These are phyloP conservation scores for Asterochloris sp. DNA, from an alignment of 139 green algal genomes.

Conservation along the genomic window DNA sequence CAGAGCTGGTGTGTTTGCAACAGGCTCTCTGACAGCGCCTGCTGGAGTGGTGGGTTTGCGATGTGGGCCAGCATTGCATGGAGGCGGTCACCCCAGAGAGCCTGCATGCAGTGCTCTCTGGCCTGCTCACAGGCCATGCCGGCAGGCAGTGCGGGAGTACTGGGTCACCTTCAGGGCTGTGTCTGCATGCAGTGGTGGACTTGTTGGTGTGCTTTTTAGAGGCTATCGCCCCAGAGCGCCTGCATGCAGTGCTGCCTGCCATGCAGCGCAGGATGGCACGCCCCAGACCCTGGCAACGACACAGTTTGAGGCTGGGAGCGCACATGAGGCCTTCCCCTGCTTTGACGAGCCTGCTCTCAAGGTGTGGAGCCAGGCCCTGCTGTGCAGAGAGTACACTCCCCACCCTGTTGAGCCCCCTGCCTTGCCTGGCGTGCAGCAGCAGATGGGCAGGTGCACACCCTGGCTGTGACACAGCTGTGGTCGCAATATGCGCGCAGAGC, in stretches of 20 bases:
- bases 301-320: constrained; percentile 76
- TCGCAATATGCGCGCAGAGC: neutral
- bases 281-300: constrained; percentile 57
- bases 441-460: neutral
- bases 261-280: constrained; percentile 11
- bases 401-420: neutral
- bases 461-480: constrained; percentile 4
- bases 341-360: constrained; percentile 91
- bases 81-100: too few relatives aligned
- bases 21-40: too few relatives aligned
- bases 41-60: too few relatives aligned
- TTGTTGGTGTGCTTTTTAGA: too few relatives aligned
- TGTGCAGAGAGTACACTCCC: neutral
- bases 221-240: too few relatives aligned
- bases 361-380: constrained; percentile 31
- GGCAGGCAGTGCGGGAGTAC: too few relatives aligned
- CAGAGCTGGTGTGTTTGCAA: too few relatives aligned
- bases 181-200: too few relatives aligned
- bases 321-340: constrained; percentile 84
- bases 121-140: too few relatives aligned
- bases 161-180: too few relatives aligned
- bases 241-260: neutral
- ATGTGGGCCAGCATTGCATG: too few relatives aligned
- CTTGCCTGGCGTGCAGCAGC: constrained; percentile 6
- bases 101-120: too few relatives aligned